These are phyloP conservation scores for Nemania sp. DNA, from an alignment of 2,329 filamentous ascomycete species.

Conservation along the genomic window DNA sequence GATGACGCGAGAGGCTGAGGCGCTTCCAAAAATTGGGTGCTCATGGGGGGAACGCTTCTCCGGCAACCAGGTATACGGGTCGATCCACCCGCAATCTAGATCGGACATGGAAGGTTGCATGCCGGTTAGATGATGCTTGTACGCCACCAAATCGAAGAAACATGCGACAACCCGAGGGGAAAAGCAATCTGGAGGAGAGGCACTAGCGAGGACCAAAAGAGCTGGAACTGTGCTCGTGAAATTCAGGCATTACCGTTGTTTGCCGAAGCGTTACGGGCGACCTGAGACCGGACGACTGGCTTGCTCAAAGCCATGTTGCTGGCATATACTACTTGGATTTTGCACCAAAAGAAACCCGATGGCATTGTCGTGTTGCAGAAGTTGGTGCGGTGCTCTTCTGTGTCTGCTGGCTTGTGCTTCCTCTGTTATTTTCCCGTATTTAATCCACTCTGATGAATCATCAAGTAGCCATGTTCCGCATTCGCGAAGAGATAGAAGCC, in stretches of 20 bases:
- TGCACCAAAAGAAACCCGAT: constrained; percentile 21
- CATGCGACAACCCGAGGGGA: constrained; percentile 23
- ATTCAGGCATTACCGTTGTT: constrained; percentile 16
- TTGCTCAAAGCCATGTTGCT: constrained; percentile 17
- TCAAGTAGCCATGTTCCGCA: constrained; percentile 29
- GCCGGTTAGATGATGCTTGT: constrained; percentile 12
- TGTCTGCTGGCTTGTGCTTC: constrained; percentile 18
- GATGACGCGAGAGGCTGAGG: constrained; percentile 24
- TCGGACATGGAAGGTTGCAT: constrained; percentile 16
- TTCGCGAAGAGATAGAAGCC: constrained; percentile 14
- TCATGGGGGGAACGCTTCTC: constrained; percentile 6
- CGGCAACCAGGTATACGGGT: constrained; percentile 25
- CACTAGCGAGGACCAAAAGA: constrained; percentile 29
- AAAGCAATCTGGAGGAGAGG: constrained; percentile 21
- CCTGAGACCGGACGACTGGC: constrained; percentile 8
- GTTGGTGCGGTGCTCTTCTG: constrained; percentile 23
- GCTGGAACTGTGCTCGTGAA: constrained; percentile 26
- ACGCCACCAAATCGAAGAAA: constrained; percentile 12
- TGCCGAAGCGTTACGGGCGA: not conserved
- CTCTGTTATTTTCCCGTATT: constrained; percentile 14
- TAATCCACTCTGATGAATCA: constrained; percentile 30
- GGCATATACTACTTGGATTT: constrained; percentile 19
- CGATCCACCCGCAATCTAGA: constrained; percentile 26
- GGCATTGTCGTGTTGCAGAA: constrained; percentile 26
- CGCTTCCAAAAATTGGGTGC: constrained; percentile 1